These are phyloP conservation scores for Asclepias syriaca DNA, from an alignment of 257 asterid species.

Conservation along the genomic window DNA sequence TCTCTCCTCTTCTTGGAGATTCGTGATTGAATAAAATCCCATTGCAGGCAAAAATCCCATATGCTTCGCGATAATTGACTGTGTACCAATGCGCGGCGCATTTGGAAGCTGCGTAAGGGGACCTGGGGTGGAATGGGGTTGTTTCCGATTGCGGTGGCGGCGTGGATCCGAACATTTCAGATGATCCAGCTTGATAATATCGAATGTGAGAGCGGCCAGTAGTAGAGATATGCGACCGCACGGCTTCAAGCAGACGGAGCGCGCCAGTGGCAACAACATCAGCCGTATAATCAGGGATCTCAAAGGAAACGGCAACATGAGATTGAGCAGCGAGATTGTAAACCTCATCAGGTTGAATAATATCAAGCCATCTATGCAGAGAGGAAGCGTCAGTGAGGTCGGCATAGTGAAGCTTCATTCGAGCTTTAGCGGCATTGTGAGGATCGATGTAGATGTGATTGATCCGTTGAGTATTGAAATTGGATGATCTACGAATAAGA, in stretches of 20 bases:
- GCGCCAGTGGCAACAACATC: slow-evolving; percentile 99
- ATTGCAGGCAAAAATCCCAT: slow-evolving; percentile 83
- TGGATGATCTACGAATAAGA: slow-evolving; percentile 90
- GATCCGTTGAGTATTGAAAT: slow-evolving; percentile 95
- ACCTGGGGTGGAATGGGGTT: slow-evolving; percentile 81
- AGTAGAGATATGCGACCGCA: slow-evolving; percentile 78
- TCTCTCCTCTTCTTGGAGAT: slow-evolving; percentile 90
- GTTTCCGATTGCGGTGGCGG: slow-evolving; percentile 90
- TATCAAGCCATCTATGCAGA: slow-evolving; percentile 98
- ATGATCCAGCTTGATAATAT: slow-evolving; percentile 95
- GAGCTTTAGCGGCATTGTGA: slow-evolving; percentile 78
- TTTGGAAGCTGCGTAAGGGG: slow-evolving; percentile 95
- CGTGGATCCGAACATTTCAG: slow-evolving; percentile 98
- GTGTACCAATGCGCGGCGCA: slow-evolving; percentile 99
- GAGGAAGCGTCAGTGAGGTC: slow-evolving; percentile 97
- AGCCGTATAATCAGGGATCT: slow-evolving; percentile 97
- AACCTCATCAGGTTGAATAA: slow-evolving; percentile 84
- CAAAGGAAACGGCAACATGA: slow-evolving; percentile 97
- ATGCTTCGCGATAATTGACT: slow-evolving; percentile 93
- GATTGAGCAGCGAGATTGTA: slow-evolving; percentile 99
- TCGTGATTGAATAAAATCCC: slow-evolving; percentile 94
- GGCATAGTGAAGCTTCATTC: slow-evolving; percentile 94
- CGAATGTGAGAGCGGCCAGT: slow-evolving; percentile 69
- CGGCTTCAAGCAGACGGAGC: slow-evolving; percentile 89
- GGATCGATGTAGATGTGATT: slow-evolving; percentile 98